Conservation (phyloP, 208 protist species). For the Trypanosoma melophagium region DNA sequence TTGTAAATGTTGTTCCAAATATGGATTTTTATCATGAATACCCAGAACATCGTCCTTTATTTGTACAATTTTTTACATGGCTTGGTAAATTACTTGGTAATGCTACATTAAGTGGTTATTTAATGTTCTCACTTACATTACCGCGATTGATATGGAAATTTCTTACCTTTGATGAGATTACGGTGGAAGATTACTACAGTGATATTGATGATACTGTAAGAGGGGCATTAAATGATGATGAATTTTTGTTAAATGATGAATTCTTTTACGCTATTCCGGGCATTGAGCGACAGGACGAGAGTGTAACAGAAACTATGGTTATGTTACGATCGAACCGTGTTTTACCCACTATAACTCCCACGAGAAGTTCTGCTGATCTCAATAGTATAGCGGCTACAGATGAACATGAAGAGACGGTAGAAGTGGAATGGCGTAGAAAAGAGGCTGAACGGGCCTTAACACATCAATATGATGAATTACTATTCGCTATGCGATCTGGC, state of each 20-base stretch:
- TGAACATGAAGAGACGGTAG: conserved; percentile 18
- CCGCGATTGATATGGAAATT: conserved; percentile 88
- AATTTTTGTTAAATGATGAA: conserved; percentile 75
- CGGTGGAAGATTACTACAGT: conserved; percentile 77
- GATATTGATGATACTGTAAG: conserved; percentile 84
- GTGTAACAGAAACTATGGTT: conserved; percentile 5
- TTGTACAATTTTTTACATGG: conserved; percentile 50
- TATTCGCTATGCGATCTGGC: conserved; percentile 67
- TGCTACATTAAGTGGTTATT: conserved; percentile 73
- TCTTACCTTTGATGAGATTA: conserved; percentile 64
- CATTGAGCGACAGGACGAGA: conserved; percentile 2
- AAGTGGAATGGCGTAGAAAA: conserved; percentile 39
- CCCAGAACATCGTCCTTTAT: conserved; percentile 39
- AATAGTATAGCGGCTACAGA: not conserved
- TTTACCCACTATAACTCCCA: not conserved
- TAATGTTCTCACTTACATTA: conserved; percentile 69
- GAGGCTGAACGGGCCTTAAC: conserved; percentile 61
- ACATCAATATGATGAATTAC: conserved; percentile 81
- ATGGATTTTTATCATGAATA: conserved; percentile 57
- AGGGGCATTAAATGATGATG: conserved; percentile 65
- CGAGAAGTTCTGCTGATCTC: conserved; percentile 1
- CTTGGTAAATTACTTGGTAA: conserved; percentile 88
- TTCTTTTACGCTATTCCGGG: conserved; percentile 58
- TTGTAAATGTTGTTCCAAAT: conserved; percentile 85
- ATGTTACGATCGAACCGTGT: conserved; percentile 4